Conservation (phyloP, 1,284 basidiomycete species). For the Trametes sp. region DNA sequence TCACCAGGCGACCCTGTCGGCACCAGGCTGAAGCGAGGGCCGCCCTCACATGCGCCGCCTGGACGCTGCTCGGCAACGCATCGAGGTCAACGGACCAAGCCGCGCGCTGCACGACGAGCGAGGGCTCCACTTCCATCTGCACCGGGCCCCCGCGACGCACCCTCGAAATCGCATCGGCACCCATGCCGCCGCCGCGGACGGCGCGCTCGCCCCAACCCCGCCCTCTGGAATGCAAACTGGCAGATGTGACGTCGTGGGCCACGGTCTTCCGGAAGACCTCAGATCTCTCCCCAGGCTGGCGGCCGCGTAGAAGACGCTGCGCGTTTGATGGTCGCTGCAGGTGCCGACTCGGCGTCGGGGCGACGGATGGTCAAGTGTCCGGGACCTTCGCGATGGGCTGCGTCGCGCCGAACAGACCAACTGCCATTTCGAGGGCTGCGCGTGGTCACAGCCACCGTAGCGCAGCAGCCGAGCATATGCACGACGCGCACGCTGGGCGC, state of each 20-base stretch:
- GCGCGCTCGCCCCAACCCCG: background rate
- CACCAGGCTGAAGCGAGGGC: background rate
- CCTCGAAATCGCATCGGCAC: background rate
- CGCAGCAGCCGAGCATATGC: slow-evolving; percentile 13
- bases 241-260: slow-evolving; percentile 10
- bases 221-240: slow-evolving; percentile 2
- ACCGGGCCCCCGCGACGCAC: no score
- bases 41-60: background rate
- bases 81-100: slow-evolving; percentile 6
- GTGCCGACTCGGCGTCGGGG: background rate
- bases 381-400: background rate
- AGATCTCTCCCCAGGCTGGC: background rate
- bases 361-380: slow-evolving; percentile 6
- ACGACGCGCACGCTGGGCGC: background rate
- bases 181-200: background rate
- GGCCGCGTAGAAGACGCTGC: background rate
- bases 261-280: no score
- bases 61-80: background rate
- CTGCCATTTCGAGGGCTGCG: slow-evolving; percentile 7
- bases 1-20: background rate
- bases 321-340: background rate
- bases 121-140: slow-evolving; percentile 14
- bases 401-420: background rate
- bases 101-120: background rate
- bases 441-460: slow-evolving; percentile 13